Conservation (phyloP, 495 filamentous ascomycete species). For the Tuber calosporum region DNA sequence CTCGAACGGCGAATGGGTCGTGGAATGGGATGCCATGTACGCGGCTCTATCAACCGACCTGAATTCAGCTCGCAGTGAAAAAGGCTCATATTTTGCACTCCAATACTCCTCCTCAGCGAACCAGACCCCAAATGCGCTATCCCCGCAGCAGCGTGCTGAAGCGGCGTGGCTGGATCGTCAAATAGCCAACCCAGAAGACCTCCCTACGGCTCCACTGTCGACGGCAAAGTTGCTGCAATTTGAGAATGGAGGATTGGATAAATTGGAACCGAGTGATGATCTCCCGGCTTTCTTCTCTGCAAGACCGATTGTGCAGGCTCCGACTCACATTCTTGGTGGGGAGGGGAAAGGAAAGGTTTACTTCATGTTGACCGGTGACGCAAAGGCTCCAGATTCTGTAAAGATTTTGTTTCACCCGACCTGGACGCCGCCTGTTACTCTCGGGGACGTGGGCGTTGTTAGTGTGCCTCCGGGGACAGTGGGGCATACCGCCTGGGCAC, state of each 20-base stretch:
- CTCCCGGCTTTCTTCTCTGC: conserved; percentile 32
- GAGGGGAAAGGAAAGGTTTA: conserved; percentile 23
- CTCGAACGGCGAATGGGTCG: conserved; percentile 36
- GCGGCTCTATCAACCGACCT: conserved; percentile 27
- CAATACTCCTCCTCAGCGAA: conserved; percentile 24
- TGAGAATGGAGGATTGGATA: conserved; percentile 34
- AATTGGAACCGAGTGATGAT: conserved; percentile 36
- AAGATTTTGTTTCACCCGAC: conserved; percentile 35
- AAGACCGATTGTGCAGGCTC: conserved; percentile 41
- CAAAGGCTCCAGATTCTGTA: conserved; percentile 21
- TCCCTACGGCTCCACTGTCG: conserved; percentile 30
- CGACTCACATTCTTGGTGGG: conserved; percentile 33
- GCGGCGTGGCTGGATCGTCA: conserved; percentile 10
- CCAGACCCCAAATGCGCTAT: conserved; percentile 19
- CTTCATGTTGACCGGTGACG: conserved; percentile 32
- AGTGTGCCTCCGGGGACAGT: conserved; percentile 11
- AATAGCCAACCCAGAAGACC: conserved; percentile 7
- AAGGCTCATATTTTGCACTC: conserved; percentile 38
- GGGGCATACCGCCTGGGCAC: conserved; percentile 36
- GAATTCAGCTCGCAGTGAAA: conserved; percentile 35
- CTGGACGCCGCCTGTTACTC: conserved; percentile 26
- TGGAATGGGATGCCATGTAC: conserved; percentile 41
- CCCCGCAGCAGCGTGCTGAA: conserved; percentile 18
- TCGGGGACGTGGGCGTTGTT: conserved; percentile 12
- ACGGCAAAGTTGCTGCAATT: conserved; percentile 38